Evolutionary conservation across 345 rosid species (phyloP), one percentile per base, ranked within the genome.

Genomic region (Sapria himalayana): DNA sequence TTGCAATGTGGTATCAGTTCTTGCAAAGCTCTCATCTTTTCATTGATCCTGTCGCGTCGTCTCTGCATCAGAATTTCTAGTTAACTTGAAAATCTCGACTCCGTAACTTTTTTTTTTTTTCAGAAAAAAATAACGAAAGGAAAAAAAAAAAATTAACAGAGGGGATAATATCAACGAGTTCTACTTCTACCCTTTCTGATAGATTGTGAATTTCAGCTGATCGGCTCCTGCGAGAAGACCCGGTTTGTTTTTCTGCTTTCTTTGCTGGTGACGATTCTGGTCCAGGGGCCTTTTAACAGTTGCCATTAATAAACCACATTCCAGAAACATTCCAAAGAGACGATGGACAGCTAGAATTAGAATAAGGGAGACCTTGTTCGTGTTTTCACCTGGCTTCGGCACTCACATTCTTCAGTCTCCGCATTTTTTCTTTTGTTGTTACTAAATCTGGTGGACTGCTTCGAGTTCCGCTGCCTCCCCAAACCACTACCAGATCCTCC

Each of bases 1-100:
- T 64, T 77, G 66, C 91, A 76, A 46, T 80, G 76, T 40, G 96
- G 93, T 60, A 85, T 80, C 19, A 80, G 80, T 52, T 85, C 96
- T 57, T 85, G 91, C 57, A 85, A 62, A 12, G 80, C 71, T 51
- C 45, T 73, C 91, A 85, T 80, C 64, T 74, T 80, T 65, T 85
- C 80, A 50, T 85, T 85, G 59, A 85, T 85, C 61, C 82, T 62
- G 55, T 85, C 93, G 47, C 96, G 67, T 22, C 96, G 69, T 63
- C 76, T 72, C 96, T 85, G 64, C 50, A 38, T 13, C 17, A 31
- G 22, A 38, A 25, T 15, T 48, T n/a, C 3, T 5, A 9, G 15
- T 34, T 22, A 19, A 12, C 12, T 34, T 4, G 25, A 11, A 29
- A 24, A 16, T n/a, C 19, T 5, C n/a, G 9, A 31, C 15, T 19